phyloP scores from a whole-genome alignment of 2,329 filamentous ascomycete species.

The Aspergillus unguis region DNA sequence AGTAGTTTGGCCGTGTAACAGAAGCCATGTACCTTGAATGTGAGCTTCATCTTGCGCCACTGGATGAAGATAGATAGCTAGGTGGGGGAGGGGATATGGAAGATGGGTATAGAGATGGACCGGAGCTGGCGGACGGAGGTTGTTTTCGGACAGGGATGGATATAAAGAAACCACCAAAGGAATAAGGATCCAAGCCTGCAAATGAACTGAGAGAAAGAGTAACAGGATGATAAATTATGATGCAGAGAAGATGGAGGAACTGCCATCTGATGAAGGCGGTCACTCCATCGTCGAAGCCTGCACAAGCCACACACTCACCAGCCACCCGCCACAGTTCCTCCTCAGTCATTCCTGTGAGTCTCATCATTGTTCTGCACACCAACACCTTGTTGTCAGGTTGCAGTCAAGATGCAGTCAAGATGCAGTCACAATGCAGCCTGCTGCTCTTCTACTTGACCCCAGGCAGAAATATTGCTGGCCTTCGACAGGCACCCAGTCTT shows the following conservation, averaged over 20 bases:
- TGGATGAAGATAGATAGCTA: conserved; percentile 26
- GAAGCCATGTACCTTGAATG: conserved; percentile 54
- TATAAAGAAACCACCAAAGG: neutral
- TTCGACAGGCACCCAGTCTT: neutral
- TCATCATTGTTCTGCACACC: too few species aligned
- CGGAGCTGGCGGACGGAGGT: conserved; percentile 1
- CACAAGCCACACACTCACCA: conserved; percentile 6
- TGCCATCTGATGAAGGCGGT: conserved; percentile 16
- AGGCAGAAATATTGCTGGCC: neutral
- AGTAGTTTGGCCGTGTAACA: conserved; percentile 9
- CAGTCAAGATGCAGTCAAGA: too few species aligned
- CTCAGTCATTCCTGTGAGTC: neutral
- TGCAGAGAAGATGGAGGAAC: conserved; percentile 10
- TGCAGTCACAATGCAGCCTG: too few species aligned
- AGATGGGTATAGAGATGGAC: conserved; percentile 6
- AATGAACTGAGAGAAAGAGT: conserved; percentile 8
- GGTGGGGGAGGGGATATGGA: conserved; percentile 15
- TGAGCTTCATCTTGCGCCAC: conserved; percentile 62
- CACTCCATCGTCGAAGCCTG: neutral
- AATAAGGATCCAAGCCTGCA: conserved; percentile 2
- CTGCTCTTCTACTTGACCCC: neutral
- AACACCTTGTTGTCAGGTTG: too few species aligned
- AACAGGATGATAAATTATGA: conserved; percentile 18
- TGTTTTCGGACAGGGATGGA: neutral
- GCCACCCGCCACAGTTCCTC: conserved; percentile 6